Conservation (phyloP, 345 rosid genomes). For the Heritiera littoralis region DNA sequence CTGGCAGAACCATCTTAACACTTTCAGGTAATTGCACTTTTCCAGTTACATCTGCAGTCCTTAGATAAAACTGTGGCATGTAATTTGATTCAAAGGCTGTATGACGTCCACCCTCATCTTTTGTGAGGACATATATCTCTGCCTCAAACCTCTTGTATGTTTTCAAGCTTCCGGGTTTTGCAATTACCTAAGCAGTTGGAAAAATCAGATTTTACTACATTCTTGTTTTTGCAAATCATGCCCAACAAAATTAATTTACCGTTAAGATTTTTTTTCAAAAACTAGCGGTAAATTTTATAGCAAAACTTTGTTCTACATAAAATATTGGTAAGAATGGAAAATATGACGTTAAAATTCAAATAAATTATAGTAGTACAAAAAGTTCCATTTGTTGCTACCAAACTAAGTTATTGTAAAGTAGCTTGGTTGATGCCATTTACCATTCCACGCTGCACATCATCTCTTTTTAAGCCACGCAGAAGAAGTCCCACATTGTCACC, state of each 20-base stretch:
- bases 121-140: slow-evolving; percentile 92
- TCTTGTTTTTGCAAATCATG: background rate
- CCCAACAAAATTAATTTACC: no score
- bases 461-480: slow-evolving; percentile 89
- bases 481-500: slow-evolving; percentile 99
- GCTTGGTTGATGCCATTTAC: slow-evolving; percentile 39
- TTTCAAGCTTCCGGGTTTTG: slow-evolving; percentile 87
- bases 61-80: slow-evolving; percentile 88
- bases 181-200: slow-evolving; percentile 68
- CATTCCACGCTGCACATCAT: slow-evolving; percentile 90
- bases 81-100: slow-evolving; percentile 88
- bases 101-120: slow-evolving; percentile 99
- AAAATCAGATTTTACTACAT: background rate
- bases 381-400: background rate
- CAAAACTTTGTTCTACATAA: background rate
- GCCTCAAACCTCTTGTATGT: slow-evolving; percentile 89
- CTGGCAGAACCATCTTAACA: slow-evolving; percentile 95
- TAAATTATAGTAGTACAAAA: background rate
- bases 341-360: background rate
- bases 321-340: background rate
- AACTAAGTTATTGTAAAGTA: background rate
- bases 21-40: slow-evolving; percentile 79
- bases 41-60: slow-evolving; percentile 94
- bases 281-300: background rate
- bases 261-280: background rate